A percentile compares a stretch with the other conserved stretches of the same genome.
phyloP scores from a whole-genome alignment of 371 early-diverging fungal genomes.

The Umbelopsis sp. region DNA sequence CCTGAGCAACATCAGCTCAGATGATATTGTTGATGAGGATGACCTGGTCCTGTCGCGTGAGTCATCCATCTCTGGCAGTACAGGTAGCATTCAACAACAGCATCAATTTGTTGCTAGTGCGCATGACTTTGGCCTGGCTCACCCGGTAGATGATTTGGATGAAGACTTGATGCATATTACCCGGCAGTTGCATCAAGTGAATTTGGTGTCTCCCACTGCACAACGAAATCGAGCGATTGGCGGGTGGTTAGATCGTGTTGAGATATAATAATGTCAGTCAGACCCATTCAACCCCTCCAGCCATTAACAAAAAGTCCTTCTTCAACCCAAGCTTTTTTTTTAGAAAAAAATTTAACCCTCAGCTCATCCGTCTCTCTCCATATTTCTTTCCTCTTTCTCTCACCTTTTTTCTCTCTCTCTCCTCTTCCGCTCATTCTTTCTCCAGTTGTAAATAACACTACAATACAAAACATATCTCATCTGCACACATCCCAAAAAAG shows the following conservation, averaged over 20 bases:
- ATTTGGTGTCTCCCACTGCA: background rate
- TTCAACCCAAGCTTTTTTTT: too few species aligned
- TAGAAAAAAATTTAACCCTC: too few species aligned
- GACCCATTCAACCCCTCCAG: background rate
- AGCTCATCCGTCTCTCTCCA: too few species aligned
- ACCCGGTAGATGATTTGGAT: background rate
- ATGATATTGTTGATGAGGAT: background rate
- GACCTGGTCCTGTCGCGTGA: background rate
- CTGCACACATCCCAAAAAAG: background rate
- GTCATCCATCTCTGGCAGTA: constrained; percentile 3
- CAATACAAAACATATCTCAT: background rate
- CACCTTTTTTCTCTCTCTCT: too few species aligned
- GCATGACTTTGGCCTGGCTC: background rate
- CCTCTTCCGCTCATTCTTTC: too few species aligned
- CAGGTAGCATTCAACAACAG: background rate
- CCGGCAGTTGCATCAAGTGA: background rate
- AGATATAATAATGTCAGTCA: background rate
- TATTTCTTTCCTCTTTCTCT: too few species aligned
- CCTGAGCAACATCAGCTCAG: background rate
- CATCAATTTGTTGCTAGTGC: constrained; percentile 3
- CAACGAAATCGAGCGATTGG: constrained; percentile 9
- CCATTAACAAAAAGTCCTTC: too few species aligned
- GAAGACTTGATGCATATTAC: constrained; percentile 13
- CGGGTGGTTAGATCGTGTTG: constrained; percentile 1
- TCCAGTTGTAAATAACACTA: too few species aligned